Percentiles rank a stretch among this genome's conserved stretches.
Evolutionary conservation across 2,329 filamentous ascomycete species (phyloP).

Genomic region (Pyricularia sp.): DNA sequence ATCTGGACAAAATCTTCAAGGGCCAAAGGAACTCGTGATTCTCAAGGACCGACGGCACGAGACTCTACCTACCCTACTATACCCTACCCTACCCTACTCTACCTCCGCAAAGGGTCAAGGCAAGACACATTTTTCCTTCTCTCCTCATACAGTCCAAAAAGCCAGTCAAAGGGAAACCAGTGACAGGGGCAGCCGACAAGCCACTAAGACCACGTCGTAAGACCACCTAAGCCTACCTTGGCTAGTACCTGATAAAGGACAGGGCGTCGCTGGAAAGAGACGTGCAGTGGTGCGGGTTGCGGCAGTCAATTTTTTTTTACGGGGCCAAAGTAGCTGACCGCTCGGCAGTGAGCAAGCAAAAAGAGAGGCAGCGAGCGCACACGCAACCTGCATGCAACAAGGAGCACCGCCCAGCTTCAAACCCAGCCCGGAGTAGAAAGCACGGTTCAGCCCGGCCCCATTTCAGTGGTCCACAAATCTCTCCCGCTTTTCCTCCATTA

Average conservation of each 20-base stretch:
- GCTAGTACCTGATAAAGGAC: background rate
- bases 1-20: no score
- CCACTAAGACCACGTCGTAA: background rate
- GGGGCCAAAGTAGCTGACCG: background rate
- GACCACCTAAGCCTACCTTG: background rate
- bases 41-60: constrained; percentile 1
- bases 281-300: constrained; percentile 1
- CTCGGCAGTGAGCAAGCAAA: background rate
- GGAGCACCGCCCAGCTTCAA: no score
- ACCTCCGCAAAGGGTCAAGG: background rate
- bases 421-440: background rate
- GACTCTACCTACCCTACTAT: background rate
- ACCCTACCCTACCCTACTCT: background rate
- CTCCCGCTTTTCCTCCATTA: background rate
- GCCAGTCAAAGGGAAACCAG: background rate
- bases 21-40: background rate
- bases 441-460: background rate
- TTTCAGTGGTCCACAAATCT: background rate
- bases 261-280: background rate
- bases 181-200: background rate
- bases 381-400: background rate
- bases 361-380: background rate
- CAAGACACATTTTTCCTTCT: background rate
- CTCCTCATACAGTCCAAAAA: background rate
- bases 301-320: background rate